Evolutionary conservation across 345 rosid species (phyloP).

Genomic region (Rhizophora mangle): DNA sequence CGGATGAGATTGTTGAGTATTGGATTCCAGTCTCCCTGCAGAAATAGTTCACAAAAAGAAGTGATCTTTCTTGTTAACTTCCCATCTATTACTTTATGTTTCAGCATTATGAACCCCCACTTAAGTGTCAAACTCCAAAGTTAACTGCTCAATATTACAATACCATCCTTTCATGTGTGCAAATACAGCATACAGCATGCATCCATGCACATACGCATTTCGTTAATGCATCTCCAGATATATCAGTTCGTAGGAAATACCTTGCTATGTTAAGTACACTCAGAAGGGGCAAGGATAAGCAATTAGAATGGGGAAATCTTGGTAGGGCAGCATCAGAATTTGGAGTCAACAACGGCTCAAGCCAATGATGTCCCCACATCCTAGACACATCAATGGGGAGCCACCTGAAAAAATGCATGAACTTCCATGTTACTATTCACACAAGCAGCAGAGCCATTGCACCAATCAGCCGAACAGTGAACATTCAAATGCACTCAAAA

Average conservation of each 20-base stretch:
- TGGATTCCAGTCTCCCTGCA: constrained; percentile 83
- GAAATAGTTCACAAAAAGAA: neutral
- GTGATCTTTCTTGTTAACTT: neutral
- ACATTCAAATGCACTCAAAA: constrained; percentile 13
- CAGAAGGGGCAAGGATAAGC: constrained; percentile 78
- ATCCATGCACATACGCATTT: neutral
- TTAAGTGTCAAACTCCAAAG: neutral
- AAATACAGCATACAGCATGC: too few species aligned
- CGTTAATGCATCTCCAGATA: neutral
- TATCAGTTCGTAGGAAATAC: constrained; percentile 33
- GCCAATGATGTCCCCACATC: constrained; percentile 99
- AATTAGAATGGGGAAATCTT: constrained; percentile 68
- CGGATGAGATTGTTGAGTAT: constrained; percentile 44
- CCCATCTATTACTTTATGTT: neutral
- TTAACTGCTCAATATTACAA: neutral
- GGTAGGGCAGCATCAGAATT: constrained; percentile 65
- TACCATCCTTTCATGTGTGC: neutral
- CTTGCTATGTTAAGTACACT: constrained; percentile 93
- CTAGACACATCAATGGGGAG: constrained; percentile 90
- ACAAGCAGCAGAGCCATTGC: neutral
- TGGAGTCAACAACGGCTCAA: constrained; percentile 73
- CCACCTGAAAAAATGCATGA: constrained; percentile 53
- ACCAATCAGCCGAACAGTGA: constrained; percentile 2
- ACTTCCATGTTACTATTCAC: neutral
- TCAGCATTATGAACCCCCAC: neutral